Evolutionary conservation across 106 monocot species (phyloP).

Genomic region (Posidonia australis): DNA sequence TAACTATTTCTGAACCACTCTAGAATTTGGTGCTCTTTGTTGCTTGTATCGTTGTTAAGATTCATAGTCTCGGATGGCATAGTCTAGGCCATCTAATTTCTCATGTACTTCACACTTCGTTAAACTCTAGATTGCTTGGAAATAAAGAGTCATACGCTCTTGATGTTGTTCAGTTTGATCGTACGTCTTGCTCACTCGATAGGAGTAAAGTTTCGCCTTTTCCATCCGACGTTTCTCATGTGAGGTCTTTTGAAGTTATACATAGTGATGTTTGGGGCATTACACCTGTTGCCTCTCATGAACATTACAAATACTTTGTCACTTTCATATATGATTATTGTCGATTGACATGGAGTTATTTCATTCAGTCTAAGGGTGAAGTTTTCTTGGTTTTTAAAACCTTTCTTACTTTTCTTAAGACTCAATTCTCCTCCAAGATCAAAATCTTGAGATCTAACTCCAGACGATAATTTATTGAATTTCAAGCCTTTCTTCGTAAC

Average conservation of each 20-base stretch:
- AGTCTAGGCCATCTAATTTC: background rate
- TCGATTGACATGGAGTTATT: constrained; percentile 15
- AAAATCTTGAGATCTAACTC: background rate
- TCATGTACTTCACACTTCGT: background rate
- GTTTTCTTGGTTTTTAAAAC: constrained; percentile 2
- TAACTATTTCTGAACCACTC: no score
- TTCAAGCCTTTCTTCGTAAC: constrained; percentile 6
- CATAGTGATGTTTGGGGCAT: background rate
- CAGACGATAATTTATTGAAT: constrained; percentile 10
- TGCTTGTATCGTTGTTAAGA: no score
- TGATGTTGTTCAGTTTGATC: background rate
- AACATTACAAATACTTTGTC: constrained; percentile 2
- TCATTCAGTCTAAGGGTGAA: background rate
- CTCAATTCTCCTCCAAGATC: constrained; percentile 6
- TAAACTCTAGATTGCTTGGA: background rate
- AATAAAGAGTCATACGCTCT: background rate
- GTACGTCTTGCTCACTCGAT: background rate
- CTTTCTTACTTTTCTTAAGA: constrained; percentile 1
- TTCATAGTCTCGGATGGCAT: background rate
- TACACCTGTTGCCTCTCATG: background rate
- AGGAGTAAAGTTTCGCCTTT: constrained; percentile 1
- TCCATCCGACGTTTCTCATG: background rate
- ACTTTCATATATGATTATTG: constrained; percentile 14
- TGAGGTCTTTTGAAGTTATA: background rate
- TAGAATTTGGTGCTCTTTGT: background rate